Percentiles rank a stretch among this genome's conserved stretches.
These are phyloP conservation scores for Giardia duodenalis DNA, from an alignment of 208 protist species.

Conservation along the genomic window DNA sequence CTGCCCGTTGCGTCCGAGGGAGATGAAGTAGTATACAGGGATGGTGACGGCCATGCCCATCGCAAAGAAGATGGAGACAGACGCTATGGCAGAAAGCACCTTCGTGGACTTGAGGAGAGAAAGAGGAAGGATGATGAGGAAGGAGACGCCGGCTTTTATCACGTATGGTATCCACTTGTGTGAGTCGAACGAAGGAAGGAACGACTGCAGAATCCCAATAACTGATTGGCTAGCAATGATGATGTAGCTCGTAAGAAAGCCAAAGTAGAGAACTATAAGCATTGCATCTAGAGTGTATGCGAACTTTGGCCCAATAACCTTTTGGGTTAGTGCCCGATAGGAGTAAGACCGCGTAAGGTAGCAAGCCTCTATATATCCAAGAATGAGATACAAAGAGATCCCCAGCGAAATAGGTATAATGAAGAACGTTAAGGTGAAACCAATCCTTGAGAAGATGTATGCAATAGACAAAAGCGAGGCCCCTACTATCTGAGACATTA, in stretches of 20 bases:
- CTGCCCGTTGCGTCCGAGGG: neutral
- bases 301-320: neutral
- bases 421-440: neutral
- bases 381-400: neutral
- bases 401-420: neutral
- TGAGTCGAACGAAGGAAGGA: neutral
- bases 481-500: neutral
- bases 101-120: neutral
- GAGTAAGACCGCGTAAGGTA: neutral
- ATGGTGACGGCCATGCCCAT: neutral
- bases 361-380: neutral
- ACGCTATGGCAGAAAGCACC: neutral
- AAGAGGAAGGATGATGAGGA: neutral
- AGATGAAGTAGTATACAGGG: neutral
- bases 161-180: neutral
- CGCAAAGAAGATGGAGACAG: conserved; percentile 8
- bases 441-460: neutral
- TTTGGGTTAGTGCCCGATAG: neutral
- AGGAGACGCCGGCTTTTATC: neutral
- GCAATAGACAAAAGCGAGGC: neutral
- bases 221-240: neutral
- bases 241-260: neutral
- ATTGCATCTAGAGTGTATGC: neutral
- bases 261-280: neutral
- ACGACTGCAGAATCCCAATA: neutral